Evolutionary conservation across 345 rosid genomes (phyloP), one percentile per base, ranked within the genome.

Genomic region (Eucalyptus leucophloia): DNA sequence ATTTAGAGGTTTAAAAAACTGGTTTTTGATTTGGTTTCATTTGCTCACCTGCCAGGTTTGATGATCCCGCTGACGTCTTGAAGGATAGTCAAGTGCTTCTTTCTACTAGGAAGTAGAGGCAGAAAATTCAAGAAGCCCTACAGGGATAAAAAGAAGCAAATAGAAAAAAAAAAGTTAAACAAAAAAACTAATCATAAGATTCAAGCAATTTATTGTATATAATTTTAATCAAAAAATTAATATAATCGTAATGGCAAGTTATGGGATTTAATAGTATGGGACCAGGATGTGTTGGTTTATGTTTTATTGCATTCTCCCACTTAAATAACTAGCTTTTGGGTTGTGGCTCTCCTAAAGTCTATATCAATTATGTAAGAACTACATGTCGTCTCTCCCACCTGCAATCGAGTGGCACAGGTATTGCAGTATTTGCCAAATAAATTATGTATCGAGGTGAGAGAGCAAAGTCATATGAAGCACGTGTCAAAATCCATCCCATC

Each of bases 31-130:
- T 21, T 34, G 30, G 16, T 14, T 11, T 49, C 6, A 24, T 65
- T 16, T 62, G 42, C 54, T 88, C 80, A 95, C 90, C 90, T 89
- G 92, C 95, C 90, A n/a, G 98, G 97, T 90, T 93, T 96, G 92
- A 97, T 92, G 88, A 97, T 91, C 87, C 95, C 95, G 51, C 92
- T 92, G 30, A 92, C 91, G 83, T 93, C 92, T 10, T 87, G 89
- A 47, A 93, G 95, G 77, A 93, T 91, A 69, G 90, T 54, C 8
- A 93, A 26, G 28, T 87, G 89, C 89, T 87, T 92, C 91, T 92
- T 93, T 69, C 90, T 88, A 86, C 58, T 93, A 32, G 92, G 92
- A 89, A 88, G 87, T 54, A 88, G 7, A 51, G 54, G 92, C 1
- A 90, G 42, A 49, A n/a, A 37, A 62, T 58, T 89, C 88, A 92